Evolutionary conservation across 306 rosid genomes (phyloP).

Genomic region (Cucumis cinereus): DNA sequence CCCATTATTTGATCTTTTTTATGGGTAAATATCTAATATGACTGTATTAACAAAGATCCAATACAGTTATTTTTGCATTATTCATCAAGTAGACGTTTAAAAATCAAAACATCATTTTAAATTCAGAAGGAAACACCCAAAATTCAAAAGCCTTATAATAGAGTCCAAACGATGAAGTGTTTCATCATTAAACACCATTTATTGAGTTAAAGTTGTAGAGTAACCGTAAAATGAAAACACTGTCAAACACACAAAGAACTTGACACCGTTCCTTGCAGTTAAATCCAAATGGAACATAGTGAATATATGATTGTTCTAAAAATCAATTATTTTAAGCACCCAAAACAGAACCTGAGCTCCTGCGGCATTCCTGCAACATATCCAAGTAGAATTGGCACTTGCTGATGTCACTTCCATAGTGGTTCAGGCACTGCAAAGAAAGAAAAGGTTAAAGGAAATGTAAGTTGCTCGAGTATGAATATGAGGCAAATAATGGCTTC

Average conservation of each 20-base stretch:
- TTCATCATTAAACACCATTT: background rate
- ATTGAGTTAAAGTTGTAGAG: background rate
- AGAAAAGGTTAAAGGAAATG: background rate
- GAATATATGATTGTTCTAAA: background rate
- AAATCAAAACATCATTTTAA: background rate
- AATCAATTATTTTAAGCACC: constrained; percentile 21
- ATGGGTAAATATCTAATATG: too few relatives aligned
- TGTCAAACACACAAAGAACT: background rate
- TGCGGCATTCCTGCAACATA: constrained; percentile 72
- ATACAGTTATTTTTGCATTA: background rate
- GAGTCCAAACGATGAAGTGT: background rate
- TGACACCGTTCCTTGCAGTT: background rate
- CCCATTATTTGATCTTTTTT: too few relatives aligned
- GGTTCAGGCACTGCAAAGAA: constrained; percentile 54
- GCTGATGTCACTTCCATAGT: constrained; percentile 64
- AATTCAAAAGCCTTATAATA: background rate
- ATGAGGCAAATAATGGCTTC: background rate
- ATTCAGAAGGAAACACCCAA: background rate
- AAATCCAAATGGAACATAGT: background rate
- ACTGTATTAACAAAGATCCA: too few relatives aligned
- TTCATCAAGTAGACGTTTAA: background rate
- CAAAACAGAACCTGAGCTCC: constrained; percentile 45
- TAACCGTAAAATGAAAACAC: background rate
- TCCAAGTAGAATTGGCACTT: constrained; percentile 97
- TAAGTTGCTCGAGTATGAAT: background rate